Base-by-base conservation (phyloP, 768 basidiomycete species). In the Lyophyllum shimeji region DNA sequence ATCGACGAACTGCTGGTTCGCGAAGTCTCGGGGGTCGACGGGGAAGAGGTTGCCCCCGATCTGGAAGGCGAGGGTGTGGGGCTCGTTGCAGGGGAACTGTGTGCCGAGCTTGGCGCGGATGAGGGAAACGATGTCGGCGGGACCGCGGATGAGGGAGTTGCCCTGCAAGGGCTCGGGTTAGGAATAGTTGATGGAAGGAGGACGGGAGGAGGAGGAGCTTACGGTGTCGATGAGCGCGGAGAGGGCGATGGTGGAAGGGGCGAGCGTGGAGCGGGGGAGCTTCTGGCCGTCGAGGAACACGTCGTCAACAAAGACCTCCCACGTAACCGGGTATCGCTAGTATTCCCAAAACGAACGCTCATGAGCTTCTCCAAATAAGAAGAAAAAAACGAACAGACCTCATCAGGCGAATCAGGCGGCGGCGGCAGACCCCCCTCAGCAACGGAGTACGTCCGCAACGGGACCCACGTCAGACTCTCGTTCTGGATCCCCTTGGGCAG, bases 161-260 rank as follows among this genome's bases (percentile, higher is more conserved):
- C 90, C 90, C 87, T 90, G 54, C 34, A 47, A 23, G 31, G 46
- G n/a, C n/a, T 45, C 17, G 25, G 34, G 7, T 49, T 1, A 31
- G 20, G 21, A 24, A 1, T 4, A 6, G 49, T 40, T n/a, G 18
- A 13, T 25, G 5, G 29, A 9, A 29, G 9, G 5, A 46, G 56
- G 52, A 49, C 17, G 37, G 31, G 47, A 17, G 27, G 27, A 46
- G 45, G 33, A 40, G 29, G 55, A 34, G 66, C 78, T 49, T 50
- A 89, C 89, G 1, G 90, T 91, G 61, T 92, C 90, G 24, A 92
- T 65, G 17, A 91, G 71, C 1, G 84, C 87, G 2, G 88, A 85
- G 11, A 88, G 72, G 0, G 75, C 66, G 57, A 88, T 82, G 3
- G 66, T 67, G 0, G 80, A 60, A 1, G 80, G 64, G 1, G 81